phyloP scores from a whole-genome alignment of 495 filamentous ascomycete species.

The Penicillium nucicola region DNA sequence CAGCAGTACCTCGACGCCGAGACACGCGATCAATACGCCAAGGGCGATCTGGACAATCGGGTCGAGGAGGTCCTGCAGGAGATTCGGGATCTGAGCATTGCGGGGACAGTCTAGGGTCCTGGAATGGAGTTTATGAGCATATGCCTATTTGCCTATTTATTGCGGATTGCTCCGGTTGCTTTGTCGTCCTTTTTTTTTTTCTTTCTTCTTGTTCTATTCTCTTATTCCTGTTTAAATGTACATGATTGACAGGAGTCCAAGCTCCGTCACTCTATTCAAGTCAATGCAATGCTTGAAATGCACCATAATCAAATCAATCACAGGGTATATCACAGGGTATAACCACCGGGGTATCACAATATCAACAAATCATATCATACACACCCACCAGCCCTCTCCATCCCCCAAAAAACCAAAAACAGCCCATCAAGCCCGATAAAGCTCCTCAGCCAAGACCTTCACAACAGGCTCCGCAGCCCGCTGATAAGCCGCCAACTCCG shows the following conservation, averaged over 20 bases:
- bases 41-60: conserved; percentile 83
- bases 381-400: too few relatives aligned
- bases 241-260: conserved; percentile 6
- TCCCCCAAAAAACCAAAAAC: too few relatives aligned
- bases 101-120: conserved; percentile 57
- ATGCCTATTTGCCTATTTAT: neutral
- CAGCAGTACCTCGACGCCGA: conserved; percentile 98
- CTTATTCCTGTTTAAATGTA: conserved; percentile 5
- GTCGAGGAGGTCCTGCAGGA: conserved; percentile 97
- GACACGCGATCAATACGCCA: conserved; percentile 92
- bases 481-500: conserved; percentile 49
- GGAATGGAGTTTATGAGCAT: conserved; percentile 2
- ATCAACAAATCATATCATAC: neutral
- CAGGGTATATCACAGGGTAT: neutral
- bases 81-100: conserved; percentile 95
- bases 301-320: neutral
- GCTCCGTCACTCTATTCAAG: neutral
- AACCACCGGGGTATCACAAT: neutral
- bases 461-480: conserved; percentile 49
- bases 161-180: conserved; percentile 2
- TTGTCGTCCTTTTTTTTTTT: conserved; percentile 4
- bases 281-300: neutral
- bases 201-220: conserved; percentile 2
- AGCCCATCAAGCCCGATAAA: conserved; percentile 29
- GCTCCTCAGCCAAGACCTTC: conserved; percentile 45